Percentiles rank a stretch among this genome's conserved stretches.
phyloP scores from a whole-genome alignment of 2,329 filamentous ascomycete species.

The Penicillium thymicola region DNA sequence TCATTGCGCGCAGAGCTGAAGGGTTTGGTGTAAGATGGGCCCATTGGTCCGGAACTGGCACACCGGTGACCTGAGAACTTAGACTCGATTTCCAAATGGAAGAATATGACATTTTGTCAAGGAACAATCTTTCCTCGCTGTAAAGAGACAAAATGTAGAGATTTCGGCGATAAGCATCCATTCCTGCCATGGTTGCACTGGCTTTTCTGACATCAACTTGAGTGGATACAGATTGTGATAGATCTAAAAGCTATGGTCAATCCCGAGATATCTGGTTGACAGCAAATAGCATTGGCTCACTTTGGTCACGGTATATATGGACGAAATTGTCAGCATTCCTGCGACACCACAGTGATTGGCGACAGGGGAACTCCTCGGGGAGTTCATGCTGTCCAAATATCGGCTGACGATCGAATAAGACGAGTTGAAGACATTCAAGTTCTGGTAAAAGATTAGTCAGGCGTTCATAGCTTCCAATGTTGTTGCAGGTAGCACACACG shows the following conservation, averaged over 20 bases:
- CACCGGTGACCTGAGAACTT: background rate
- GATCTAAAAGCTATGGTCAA: background rate
- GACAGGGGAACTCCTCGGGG: background rate
- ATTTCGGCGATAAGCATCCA: slow-evolving; percentile 1
- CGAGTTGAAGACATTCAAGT: slow-evolving; percentile 1
- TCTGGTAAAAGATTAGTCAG: background rate
- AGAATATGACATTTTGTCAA: slow-evolving; percentile 3
- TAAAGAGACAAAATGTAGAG: slow-evolving; percentile 1
- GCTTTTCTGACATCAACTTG: background rate
- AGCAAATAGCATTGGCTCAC: background rate
- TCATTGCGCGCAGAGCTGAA: background rate
- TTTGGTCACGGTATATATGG: background rate
- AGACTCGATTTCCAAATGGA: background rate
- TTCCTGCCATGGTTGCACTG: background rate
- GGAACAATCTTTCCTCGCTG: background rate
- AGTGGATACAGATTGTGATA: background rate
- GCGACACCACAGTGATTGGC: slow-evolving; percentile 1
- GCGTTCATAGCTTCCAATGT: background rate
- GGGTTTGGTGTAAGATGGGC: background rate
- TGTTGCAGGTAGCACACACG: background rate
- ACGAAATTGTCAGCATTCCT: background rate
- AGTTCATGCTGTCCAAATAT: slow-evolving; percentile 1
- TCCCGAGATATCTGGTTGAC: background rate
- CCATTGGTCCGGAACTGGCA: background rate
- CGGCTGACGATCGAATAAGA: background rate